phyloP scores from a whole-genome alignment of 106 monocot genomes.

The Xerophyta viscosa region DNA sequence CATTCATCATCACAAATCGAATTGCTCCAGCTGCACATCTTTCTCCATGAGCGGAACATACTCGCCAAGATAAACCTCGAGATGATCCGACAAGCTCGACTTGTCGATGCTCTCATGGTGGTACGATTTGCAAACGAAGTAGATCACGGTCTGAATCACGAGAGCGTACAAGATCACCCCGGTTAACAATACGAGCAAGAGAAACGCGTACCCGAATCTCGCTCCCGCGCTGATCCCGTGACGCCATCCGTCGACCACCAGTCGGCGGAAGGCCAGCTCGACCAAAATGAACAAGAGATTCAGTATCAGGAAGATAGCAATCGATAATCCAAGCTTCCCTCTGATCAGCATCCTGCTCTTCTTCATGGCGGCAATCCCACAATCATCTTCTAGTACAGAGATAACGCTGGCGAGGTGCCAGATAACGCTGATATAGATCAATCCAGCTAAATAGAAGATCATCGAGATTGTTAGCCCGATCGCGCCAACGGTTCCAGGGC shows the following conservation, averaged over 20 bases:
- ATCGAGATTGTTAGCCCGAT: slow-evolving; percentile 5
- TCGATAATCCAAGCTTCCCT: slow-evolving; percentile 51
- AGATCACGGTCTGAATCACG: slow-evolving; percentile 71
- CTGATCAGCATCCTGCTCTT: slow-evolving; percentile 33
- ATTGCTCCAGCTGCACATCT: slow-evolving; percentile 80
- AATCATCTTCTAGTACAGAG: slow-evolving; percentile 49
- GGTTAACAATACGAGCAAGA: slow-evolving; percentile 28
- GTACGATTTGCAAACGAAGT: slow-evolving; percentile 87
- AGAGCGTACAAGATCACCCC: slow-evolving; percentile 44
- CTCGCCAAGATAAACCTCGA: slow-evolving; percentile 84
- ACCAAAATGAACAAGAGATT: slow-evolving; percentile 35
- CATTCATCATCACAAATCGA: slow-evolving; percentile 18
- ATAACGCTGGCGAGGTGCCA: slow-evolving; percentile 69
- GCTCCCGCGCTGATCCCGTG: neutral
- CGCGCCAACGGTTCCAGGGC: slow-evolving; percentile 1
- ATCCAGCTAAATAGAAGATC: slow-evolving; percentile 26
- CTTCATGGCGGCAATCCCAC: slow-evolving; percentile 45
- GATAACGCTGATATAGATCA: slow-evolving; percentile 44
- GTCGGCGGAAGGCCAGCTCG: slow-evolving; percentile 39
- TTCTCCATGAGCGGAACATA: slow-evolving; percentile 60
- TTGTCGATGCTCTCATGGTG: slow-evolving; percentile 97
- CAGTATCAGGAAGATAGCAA: slow-evolving; percentile 39
- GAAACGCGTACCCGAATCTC: slow-evolving; percentile 18
- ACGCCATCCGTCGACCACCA: slow-evolving; percentile 29
- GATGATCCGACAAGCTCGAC: slow-evolving; percentile 61